Percentiles rank a stretch among this genome's conserved stretches.
Evolutionary conservation across 179 eudicot species (phyloP).

Genomic region (Vitellaria paradoxa): DNA sequence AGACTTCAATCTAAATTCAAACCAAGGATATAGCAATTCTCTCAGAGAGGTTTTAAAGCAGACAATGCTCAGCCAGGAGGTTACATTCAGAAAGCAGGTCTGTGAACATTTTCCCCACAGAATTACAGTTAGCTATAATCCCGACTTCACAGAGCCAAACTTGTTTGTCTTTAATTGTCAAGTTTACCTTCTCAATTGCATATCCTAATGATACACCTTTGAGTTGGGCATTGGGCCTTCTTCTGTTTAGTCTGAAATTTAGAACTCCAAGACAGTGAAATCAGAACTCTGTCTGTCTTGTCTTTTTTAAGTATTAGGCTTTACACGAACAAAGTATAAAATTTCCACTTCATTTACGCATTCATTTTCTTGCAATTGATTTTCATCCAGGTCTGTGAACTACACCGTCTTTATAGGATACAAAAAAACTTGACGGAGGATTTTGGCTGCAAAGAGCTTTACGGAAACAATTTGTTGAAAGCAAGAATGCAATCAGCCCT

Average conservation of each 20-base stretch:
- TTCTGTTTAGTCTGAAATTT: neutral
- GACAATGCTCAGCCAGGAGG: conserved; percentile 41
- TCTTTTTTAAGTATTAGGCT: neutral
- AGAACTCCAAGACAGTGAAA: no score
- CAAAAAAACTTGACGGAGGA: conserved; percentile 48
- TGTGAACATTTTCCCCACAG: neutral
- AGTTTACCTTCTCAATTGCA: neutral
- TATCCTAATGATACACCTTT: neutral
- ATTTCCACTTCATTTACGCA: neutral
- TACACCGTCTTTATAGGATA: conserved; percentile 42
- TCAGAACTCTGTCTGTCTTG: neutral
- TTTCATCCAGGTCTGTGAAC: conserved; percentile 55
- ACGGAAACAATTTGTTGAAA: conserved; percentile 22
- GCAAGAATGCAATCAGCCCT: conserved; percentile 14
- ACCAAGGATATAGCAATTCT: conserved; percentile 16
- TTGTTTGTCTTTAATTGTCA: neutral
- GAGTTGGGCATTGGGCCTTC: neutral
- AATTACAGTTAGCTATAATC: neutral
- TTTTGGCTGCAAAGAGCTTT: conserved; percentile 24
- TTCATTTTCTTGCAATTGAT: conserved; percentile 8
- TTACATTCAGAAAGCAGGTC: conserved; percentile 53
- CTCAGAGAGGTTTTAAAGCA: conserved; percentile 25
- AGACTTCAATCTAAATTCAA: conserved; percentile 17
- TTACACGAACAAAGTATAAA: neutral
- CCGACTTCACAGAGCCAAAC: neutral